Evolutionary conservation across 768 basidiomycete species (phyloP), one percentile per base, ranked within the genome.

Genomic region (Kockovaella imperatae): DNA sequence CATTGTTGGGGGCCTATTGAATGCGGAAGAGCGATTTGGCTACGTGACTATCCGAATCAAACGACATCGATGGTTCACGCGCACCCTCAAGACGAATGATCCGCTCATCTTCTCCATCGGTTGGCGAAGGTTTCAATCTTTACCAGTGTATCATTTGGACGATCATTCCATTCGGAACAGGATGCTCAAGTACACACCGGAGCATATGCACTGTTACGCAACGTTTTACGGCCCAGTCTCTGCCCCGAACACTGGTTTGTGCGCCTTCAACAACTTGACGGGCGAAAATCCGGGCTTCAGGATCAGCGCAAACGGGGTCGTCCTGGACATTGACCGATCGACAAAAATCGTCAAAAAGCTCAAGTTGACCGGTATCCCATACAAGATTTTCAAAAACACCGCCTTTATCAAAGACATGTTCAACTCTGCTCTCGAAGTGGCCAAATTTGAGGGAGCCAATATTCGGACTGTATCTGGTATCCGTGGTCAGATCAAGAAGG

Each of bases 351-450:
- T 97, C 56, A 99, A 99, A 77, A 99, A 97, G 74, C 72, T 99
- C 57, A 99, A 97, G 76, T 75, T 99, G 51, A 97, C 89, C 1
- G 95, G 95, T 25, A 78, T 82, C 26, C 95, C 93, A 21, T 88
- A 83, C 75, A 97, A 97, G 77, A 89, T 97, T 52, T 99, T 85
- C 78, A 97, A 96, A 75, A 99, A 99, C 72, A 99, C 95, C 11
- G 95, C 89, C 2, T 99, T 97, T 72, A 75, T 99, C 59, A 88
- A 84, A 76, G 88, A 95, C 63, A 99, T 99, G 95, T 99, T 99
- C 75, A 83, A 74, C 45, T 82, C 80, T 49, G 83, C 88, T 26
- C 77, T 97, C 26, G 95, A 99, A 72, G 90, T 97, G 11, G 90
- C 90, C 48, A 97, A 95, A 72, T 97, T 99, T 59, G 95, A 99